Evolutionary conservation across 2,329 filamentous ascomycete genomes (phyloP).

Genomic region (Aspergillus sp.): DNA sequence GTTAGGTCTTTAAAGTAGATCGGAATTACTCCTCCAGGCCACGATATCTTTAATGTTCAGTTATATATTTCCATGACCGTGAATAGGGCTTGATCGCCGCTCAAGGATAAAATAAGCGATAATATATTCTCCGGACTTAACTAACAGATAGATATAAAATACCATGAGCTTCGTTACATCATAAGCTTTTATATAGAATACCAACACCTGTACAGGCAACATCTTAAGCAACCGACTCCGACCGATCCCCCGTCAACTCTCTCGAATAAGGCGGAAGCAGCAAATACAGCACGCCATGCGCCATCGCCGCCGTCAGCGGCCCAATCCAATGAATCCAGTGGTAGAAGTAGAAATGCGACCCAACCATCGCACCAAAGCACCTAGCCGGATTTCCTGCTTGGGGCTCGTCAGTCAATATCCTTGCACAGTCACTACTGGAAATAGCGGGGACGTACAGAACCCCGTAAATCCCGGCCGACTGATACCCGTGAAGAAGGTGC

Average conservation of each 20-base stretch:
- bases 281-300: slow-evolving; percentile 12
- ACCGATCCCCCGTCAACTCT: background rate
- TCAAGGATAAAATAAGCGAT: too few relatives aligned
- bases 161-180: too few relatives aligned
- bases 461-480: slow-evolving; percentile 43
- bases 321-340: slow-evolving; percentile 41
- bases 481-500: slow-evolving; percentile 13
- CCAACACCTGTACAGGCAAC: too few relatives aligned
- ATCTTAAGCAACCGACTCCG: too few relatives aligned
- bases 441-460: slow-evolving; percentile 26
- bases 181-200: too few relatives aligned
- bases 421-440: background rate
- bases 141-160: too few relatives aligned
- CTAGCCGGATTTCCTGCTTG: slow-evolving; percentile 46
- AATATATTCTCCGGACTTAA: too few relatives aligned
- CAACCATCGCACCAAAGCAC: slow-evolving; percentile 48
- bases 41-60: too few relatives aligned
- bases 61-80: too few relatives aligned
- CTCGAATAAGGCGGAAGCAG: slow-evolving; percentile 7
- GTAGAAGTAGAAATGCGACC: slow-evolving; percentile 34
- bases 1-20: too few relatives aligned
- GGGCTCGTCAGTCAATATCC: background rate
- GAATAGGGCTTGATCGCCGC: too few relatives aligned
- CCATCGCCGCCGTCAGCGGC: slow-evolving; percentile 9
- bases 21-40: too few relatives aligned